Base-by-base conservation (phyloP, 202 grass and related monocot genomes). In the Panicum virgatum region DNA sequence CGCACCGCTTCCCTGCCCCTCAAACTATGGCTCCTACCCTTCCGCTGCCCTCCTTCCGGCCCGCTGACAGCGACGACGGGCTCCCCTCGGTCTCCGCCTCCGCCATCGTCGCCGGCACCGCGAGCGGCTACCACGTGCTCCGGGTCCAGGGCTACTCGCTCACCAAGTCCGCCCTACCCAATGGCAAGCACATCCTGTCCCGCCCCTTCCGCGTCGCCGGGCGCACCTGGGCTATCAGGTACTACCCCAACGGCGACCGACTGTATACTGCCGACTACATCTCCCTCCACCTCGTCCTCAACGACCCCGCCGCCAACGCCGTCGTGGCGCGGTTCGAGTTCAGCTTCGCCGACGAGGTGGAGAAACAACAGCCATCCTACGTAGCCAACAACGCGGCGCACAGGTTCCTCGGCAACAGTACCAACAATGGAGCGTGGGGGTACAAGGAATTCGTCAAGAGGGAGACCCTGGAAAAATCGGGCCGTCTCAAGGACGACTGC, bases 81-180 rank as follows among this genome's bases (percentile, higher is more conserved):
- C 1, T 29, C 37, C 13, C 7, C 1, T 56, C 52, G 52, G 3
- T 12, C 34, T 65, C 34, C 9, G 50, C 53, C 25, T 70, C 51
- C 22, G 0, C 51, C 52, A 71, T 81, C 25, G 25, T 81, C 38
- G 66, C 39, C 39, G 19, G 1, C 39, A 18, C 65, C 10, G 12
- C 3, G 26, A 60, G 18, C 38, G 66, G 53, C 11, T 47, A 61
- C 52, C 79, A 81, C 66, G 38, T 61, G 50, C 79, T 81, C 66
- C 32, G 12, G 26, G 71, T 81, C 79, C 1, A 81, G 16, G 66
- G 26, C 12, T 81, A 81, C 78, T 81, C 66, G 25, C 12, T 0
- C 27, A 34, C 4, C 39, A 79, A 66, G 61, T 12, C 4, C 39
- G 3, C 38, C 6, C 0, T 60, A 25, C 50, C 18, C 12, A 59